Evolutionary conservation across 176 grass and related monocot species (phyloP).

Genomic region (Rhynchospora tenuis): DNA sequence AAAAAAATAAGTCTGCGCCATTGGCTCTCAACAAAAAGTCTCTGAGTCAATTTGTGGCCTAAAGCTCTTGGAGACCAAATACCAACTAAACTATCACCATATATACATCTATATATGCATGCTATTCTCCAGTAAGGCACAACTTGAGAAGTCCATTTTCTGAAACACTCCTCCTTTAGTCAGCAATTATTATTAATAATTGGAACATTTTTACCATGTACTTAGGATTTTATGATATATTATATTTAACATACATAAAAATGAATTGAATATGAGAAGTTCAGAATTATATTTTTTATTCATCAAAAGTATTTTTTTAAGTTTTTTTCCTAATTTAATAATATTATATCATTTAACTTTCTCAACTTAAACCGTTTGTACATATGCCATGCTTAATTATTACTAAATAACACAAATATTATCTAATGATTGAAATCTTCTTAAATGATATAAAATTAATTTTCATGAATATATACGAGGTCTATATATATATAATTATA

Average conservation of each 20-base stretch:
- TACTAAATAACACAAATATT: neutral
- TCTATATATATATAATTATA: too few species aligned
- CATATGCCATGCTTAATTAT: neutral
- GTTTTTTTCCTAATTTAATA: neutral
- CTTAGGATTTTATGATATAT: too few species aligned
- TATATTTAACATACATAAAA: too few species aligned
- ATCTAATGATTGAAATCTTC: neutral
- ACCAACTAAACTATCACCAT: neutral
- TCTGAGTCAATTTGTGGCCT: slow-evolving; percentile 4
- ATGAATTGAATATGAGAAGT: too few species aligned
- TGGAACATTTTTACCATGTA: too few species aligned
- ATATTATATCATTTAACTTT: neutral
- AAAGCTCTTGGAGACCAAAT: neutral
- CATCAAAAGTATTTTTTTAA: neutral
- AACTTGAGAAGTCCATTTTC: neutral
- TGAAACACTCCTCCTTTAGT: neutral
- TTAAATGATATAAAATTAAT: neutral
- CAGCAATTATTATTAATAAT: neutral
- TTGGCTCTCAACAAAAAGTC: neutral
- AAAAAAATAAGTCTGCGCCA: too few species aligned
- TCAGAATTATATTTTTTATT: too few species aligned
- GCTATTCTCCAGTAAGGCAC: neutral
- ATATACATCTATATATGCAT: neutral
- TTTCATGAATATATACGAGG: neutral
- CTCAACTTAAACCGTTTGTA: neutral